A percentile compares a stretch with the other conserved stretches of the same genome.
These are phyloP conservation scores for Deinandra increscens DNA, from an alignment of 129 eudicot genomes.

Conservation along the genomic window DNA sequence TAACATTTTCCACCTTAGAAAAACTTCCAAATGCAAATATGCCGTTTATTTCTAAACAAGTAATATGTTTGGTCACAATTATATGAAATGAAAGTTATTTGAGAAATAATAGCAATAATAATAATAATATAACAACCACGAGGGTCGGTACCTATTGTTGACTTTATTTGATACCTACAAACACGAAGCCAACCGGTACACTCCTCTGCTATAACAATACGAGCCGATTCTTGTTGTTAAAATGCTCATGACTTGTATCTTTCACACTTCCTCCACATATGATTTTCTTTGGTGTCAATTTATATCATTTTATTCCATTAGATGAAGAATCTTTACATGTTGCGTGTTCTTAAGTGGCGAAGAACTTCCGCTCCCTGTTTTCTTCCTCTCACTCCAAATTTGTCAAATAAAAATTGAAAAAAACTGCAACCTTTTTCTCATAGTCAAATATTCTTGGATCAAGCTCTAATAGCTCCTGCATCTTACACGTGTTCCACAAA, in stretches of 20 bases:
- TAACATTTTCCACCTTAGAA: not conserved
- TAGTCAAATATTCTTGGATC: slow-evolving; percentile 4
- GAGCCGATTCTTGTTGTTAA: not conserved
- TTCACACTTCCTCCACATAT: not conserved
- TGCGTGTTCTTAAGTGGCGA: not conserved
- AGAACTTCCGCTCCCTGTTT: not conserved
- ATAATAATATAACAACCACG: not conserved
- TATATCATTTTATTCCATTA: too few species aligned
- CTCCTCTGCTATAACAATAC: not conserved
- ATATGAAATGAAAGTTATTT: too few species aligned
- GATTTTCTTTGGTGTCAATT: not conserved
- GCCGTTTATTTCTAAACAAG: not conserved
- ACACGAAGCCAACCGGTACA: not conserved
- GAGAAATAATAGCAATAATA: too few species aligned
- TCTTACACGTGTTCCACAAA: not conserved
- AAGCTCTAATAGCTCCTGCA: not conserved
- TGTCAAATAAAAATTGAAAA: too few species aligned
- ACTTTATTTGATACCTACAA: not conserved
- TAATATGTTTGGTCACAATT: too few species aligned
- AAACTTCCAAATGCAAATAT: not conserved
- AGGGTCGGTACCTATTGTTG: slow-evolving; percentile 11
- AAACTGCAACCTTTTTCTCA: not conserved
- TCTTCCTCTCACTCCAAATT: too few species aligned
- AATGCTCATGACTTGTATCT: not conserved
- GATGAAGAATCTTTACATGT: not conserved